A percentile compares a stretch with the other conserved stretches of the same genome.
phyloP scores from a whole-genome alignment of 1,284 basidiomycete species.

The Naganishia albida region DNA sequence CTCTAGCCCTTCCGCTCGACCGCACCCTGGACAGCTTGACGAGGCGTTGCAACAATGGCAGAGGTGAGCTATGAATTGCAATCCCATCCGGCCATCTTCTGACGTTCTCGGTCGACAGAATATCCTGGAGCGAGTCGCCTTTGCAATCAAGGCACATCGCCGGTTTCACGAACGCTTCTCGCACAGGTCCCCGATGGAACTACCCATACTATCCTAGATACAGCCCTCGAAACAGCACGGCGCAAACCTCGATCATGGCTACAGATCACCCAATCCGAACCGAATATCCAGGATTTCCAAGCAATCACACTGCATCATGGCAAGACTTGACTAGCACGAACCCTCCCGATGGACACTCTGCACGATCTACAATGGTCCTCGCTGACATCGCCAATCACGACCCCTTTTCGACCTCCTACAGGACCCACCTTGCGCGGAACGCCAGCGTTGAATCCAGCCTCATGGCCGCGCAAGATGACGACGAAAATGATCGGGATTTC shows the following conservation, averaged over 20 bases:
- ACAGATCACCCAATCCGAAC: slow-evolving; percentile 1
- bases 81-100: background rate
- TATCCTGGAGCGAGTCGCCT: background rate
- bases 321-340: background rate
- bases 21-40: background rate
- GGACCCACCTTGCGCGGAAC: background rate
- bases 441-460: background rate
- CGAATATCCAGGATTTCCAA: background rate
- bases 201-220: background rate
- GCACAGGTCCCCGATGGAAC: background rate
- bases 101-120: background rate
- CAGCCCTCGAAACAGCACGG: background rate
- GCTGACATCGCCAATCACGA: background rate
- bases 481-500: slow-evolving; percentile 8
- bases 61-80: background rate
- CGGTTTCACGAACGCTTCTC: background rate
- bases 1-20: background rate
- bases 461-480: background rate
- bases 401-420: slow-evolving; percentile 1
- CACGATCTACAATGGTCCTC: background rate
- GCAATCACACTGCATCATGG: background rate
- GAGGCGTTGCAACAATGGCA: slow-evolving; percentile 8
- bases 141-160: background rate
- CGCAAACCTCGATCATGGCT: no score
- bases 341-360: background rate